Conservation (phyloP, 192 early-diverging fungal genomes). For the Kappamyces sp. region DNA sequence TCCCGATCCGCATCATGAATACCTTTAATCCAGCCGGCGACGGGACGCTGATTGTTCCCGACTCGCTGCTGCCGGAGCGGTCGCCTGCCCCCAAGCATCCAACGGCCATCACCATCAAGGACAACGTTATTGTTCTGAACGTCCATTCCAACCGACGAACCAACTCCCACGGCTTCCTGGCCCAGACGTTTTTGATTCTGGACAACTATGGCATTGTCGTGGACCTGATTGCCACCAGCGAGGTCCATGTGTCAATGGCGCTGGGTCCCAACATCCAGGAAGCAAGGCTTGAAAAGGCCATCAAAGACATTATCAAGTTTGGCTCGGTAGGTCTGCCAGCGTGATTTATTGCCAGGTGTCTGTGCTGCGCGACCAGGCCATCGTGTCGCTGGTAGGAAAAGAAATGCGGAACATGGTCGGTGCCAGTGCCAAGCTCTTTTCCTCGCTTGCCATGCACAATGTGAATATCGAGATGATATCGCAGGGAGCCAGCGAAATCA, state of each 20-base stretch:
- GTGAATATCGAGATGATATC: conserved; percentile 99
- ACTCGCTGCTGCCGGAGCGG: conserved; percentile 27
- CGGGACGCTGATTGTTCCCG: conserved; percentile 92
- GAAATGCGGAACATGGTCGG: conserved; percentile 99
- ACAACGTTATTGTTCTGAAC: conserved; percentile 91
- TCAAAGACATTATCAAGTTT: conserved; percentile 70
- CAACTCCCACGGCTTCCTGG: conserved; percentile 95
- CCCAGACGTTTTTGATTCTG: conserved; percentile 86
- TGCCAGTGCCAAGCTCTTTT: conserved; percentile 90
- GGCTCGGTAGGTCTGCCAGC: conserved; percentile 57
- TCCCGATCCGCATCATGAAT: conserved; percentile 99
- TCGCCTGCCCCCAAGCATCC: conserved; percentile 52
- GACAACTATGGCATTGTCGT: conserved; percentile 85
- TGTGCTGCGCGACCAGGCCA: conserved; percentile 83
- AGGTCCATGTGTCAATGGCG: conserved; percentile 84
- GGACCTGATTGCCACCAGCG: conserved; percentile 88
- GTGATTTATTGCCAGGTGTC: conserved; percentile 50
- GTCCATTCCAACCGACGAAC: conserved; percentile 95
- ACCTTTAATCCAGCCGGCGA: conserved; percentile 87
- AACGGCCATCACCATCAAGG: conserved; percentile 99
- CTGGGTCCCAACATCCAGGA: conserved; percentile 38
- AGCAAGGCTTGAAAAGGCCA: conserved; percentile 67
- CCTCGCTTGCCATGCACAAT: conserved; percentile 72
- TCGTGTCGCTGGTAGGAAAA: conserved; percentile 90
- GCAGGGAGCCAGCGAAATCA: conserved; percentile 97